Base-by-base conservation (phyloP, 768 basidiomycete species). In the Lentinula raphanica region DNA sequence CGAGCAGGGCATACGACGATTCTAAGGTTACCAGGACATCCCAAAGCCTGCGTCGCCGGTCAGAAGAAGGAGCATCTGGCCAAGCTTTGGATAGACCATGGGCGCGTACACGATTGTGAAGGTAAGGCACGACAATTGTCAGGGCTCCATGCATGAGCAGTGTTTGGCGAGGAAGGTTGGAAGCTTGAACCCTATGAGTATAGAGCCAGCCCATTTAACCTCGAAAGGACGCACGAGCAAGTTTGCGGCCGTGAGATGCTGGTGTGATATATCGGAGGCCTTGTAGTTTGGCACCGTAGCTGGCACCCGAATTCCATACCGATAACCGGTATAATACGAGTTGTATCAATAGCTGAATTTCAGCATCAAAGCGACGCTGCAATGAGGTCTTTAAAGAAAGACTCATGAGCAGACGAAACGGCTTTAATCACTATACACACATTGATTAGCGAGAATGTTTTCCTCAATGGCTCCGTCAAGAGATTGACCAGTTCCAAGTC, bases 41-140 rank as follows among this genome's bases (percentile, higher is more conserved):
- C 94, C 93, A 96, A 45, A 82, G 78, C 67, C 80, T 85, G 32
- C 88, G 82, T 39, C 90, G 79, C 61, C 75, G 75, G 71, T 94
- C 90, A 44, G 83, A 86, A 28, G 87, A 84, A 2, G 94, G 94
- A 3, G 89, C 83, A 68, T 97, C 94, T 1, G 94, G 93, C 94
- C 94, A 97, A 42, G 94, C 86, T 61, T 77, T 76, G 1, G 92
- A 92, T 21, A 97, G 76, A 1, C 92, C 93, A 68, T 90, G 78
- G 2, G 79, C 67, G 36, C 91, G 83, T 49, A 95, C 64, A 49
- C 90, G 88, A 39, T 78, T 79, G 67, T 93, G 86, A 5, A 94
- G 58, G 67, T 97, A 97, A 1, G 92, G 91, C 1, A 88, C 66
- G 39, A 94, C 62, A 35, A 94, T 77, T 0, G 92, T 92, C 51